These are phyloP conservation scores for Colletotrichum sansevieriae DNA, from an alignment of 2,329 filamentous ascomycete species.

Conservation along the genomic window DNA sequence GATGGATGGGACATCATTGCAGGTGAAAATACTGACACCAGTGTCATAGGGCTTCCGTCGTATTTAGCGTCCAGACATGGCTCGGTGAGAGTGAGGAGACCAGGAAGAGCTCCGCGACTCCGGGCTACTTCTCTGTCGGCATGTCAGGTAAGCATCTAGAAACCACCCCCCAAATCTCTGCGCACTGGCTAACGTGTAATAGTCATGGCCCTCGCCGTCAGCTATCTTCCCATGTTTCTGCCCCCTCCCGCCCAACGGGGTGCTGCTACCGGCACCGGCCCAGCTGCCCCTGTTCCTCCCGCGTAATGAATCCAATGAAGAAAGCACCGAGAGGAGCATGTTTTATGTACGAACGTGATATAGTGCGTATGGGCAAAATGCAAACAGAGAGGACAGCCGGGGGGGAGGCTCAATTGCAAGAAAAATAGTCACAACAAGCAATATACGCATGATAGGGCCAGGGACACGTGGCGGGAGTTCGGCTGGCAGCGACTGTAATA, in stretches of 20 bases:
- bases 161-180: background rate
- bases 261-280: conserved; percentile 50
- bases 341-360: no score
- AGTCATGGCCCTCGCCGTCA: conserved; percentile 72
- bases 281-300: conserved; percentile 47
- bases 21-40: conserved; percentile 4
- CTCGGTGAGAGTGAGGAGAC: conserved; percentile 79
- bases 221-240: conserved; percentile 65
- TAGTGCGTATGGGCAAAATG: no score
- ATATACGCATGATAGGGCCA: conserved; percentile 3
- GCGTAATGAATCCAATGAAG: conserved; percentile 36
- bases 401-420: conserved; percentile 8
- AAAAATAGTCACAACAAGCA: background rate
- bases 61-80: conserved; percentile 83
- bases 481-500: conserved; percentile 25
- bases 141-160: conserved; percentile 76
- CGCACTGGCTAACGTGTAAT: conserved; percentile 16
- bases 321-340: no score
- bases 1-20: background rate
- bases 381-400: background rate
- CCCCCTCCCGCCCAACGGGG: conserved; percentile 51
- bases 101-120: conserved; percentile 75
- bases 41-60: conserved; percentile 73
- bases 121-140: conserved; percentile 77
- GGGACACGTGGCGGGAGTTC: background rate